phyloP scores from a whole-genome alignment of 768 basidiomycete genomes.

The Pleurotus ostreatus region DNA sequence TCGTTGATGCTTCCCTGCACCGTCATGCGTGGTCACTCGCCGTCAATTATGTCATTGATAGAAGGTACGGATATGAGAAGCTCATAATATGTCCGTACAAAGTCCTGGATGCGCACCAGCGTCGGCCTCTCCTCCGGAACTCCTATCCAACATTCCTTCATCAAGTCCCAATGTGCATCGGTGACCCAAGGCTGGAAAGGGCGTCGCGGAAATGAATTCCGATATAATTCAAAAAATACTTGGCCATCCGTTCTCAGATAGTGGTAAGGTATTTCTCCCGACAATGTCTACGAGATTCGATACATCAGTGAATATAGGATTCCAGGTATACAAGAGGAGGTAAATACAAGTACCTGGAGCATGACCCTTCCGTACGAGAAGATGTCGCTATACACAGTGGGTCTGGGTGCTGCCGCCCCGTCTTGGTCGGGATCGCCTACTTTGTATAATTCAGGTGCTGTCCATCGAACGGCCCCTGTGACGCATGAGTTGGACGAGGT shows the following conservation, averaged over 20 bases:
- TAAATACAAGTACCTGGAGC: background rate
- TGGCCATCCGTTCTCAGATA: slow-evolving; percentile 1
- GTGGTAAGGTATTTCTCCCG: slow-evolving; percentile 3
- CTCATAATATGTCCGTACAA: background rate
- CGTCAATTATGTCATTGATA: background rate
- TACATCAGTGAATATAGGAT: background rate
- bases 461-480: slow-evolving; percentile 4
- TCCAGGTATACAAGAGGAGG: background rate
- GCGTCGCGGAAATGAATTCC: background rate
- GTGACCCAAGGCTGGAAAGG: slow-evolving; percentile 4
- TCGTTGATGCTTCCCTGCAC: too few species aligned
- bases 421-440: background rate
- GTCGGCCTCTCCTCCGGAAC: slow-evolving; percentile 1
- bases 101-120: background rate
- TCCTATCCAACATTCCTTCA: slow-evolving; percentile 7
- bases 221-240: slow-evolving; percentile 6
- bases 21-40: background rate
- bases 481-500: background rate
- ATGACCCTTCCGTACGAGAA: slow-evolving; percentile 1
- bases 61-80: background rate
- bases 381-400: background rate
- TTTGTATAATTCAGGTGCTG: background rate
- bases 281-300: background rate
- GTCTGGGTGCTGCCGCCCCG: background rate
- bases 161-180: slow-evolving; percentile 10